A percentile compares a stretch with the other conserved stretches of the same genome.
phyloP scores from a whole-genome alignment of 2,329 filamentous ascomycete genomes.

The Stemphylium beticola region DNA sequence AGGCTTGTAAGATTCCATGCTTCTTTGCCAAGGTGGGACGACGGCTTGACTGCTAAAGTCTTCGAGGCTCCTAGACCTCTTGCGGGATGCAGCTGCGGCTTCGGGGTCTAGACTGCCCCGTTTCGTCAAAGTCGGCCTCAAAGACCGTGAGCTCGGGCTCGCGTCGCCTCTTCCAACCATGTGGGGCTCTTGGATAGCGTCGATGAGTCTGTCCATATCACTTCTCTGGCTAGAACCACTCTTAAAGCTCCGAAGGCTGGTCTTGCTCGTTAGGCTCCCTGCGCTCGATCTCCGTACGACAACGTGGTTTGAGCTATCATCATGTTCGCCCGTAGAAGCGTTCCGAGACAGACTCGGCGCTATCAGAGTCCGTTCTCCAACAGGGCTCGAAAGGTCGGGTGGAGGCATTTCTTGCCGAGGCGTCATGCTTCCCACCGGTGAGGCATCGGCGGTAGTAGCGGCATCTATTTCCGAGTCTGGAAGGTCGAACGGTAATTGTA shows the following conservation, averaged over 20 bases:
- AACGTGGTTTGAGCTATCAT: neutral
- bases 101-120: slow-evolving; percentile 31
- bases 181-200: slow-evolving; percentile 70
- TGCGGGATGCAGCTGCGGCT: slow-evolving; percentile 10
- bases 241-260: slow-evolving; percentile 54
- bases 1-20: slow-evolving; percentile 53
- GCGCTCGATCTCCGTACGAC: slow-evolving; percentile 41
- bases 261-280: slow-evolving; percentile 58
- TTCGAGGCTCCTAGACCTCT: slow-evolving; percentile 39
- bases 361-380: slow-evolving; percentile 68
- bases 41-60: slow-evolving; percentile 11
- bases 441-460: neutral
- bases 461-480: slow-evolving; percentile 51
- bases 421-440: slow-evolving; percentile 31
- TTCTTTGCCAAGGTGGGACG: slow-evolving; percentile 38
- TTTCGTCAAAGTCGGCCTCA: slow-evolving; percentile 34
- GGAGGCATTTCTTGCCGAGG: slow-evolving; percentile 20
- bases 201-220: slow-evolving; percentile 73
- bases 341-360: slow-evolving; percentile 41
- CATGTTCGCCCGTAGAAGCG: slow-evolving; percentile 19
- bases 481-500: slow-evolving; percentile 77
- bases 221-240: slow-evolving; percentile 60
- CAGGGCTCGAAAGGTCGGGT: slow-evolving; percentile 17
- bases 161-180: slow-evolving; percentile 30
- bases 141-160: slow-evolving; percentile 31